Percentiles rank a stretch among this genome's conserved stretches.
Conservation (phyloP, 768 basidiomycete genomes). For the Leccinellum rugosiceps region DNA sequence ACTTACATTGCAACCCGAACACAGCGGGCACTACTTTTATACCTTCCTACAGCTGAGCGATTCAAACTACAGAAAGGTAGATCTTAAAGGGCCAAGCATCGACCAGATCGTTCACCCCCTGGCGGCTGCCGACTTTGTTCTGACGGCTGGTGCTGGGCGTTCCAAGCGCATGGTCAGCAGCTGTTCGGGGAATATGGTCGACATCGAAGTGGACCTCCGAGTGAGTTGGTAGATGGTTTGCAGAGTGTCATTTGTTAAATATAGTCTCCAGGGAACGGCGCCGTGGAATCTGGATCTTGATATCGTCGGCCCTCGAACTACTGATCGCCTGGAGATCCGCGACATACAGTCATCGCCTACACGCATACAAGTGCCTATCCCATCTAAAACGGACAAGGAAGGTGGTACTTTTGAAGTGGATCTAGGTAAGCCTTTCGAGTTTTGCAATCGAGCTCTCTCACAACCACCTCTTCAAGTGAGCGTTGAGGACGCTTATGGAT, state of each 20-base stretch:
- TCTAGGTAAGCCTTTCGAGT: conserved; percentile 46
- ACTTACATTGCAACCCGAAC: conserved; percentile 80
- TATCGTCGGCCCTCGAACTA: conserved; percentile 67
- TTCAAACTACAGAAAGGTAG: conserved; percentile 74
- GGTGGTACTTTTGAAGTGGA: conserved; percentile 81
- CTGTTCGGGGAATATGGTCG: conserved; percentile 74
- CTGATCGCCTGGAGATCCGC: conserved; percentile 54
- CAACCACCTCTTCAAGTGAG: conserved; percentile 46
- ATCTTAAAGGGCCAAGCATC: conserved; percentile 72
- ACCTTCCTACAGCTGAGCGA: conserved; percentile 79
- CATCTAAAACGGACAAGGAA: conserved; percentile 56
- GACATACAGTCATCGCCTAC: conserved; percentile 55
- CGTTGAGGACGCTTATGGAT: conserved; percentile 86
- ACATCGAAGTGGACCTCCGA: conserved; percentile 77
- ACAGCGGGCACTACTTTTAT: conserved; percentile 87
- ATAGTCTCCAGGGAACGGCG: conserved; percentile 63
- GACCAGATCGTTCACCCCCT: conserved; percentile 89
- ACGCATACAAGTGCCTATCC: conserved; percentile 64
- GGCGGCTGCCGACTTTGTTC: conserved; percentile 73
- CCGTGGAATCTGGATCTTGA: conserved; percentile 90
- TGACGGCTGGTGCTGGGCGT: conserved; percentile 35
- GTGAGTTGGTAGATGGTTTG: conserved; percentile 38
- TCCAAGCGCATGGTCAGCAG: conserved; percentile 62
- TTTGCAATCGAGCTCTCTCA: conserved; percentile 1
- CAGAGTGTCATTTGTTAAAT: not conserved